Percentiles rank a stretch among this genome's conserved stretches.
Conservation (phyloP, 305 asterid genomes). For the Salvia sclarea region DNA sequence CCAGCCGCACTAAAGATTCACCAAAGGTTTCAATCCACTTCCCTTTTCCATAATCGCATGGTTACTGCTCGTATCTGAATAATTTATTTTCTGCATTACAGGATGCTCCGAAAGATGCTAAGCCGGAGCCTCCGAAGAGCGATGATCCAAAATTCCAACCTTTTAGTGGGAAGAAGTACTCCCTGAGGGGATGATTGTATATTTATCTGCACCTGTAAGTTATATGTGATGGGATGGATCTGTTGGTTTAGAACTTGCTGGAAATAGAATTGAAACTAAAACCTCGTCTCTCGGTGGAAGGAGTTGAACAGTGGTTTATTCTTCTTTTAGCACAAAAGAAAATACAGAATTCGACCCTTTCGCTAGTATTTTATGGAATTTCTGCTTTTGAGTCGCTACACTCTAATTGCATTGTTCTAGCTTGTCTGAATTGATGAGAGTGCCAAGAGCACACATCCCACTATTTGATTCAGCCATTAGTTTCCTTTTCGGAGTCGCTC, state of each 20-base stretch:
- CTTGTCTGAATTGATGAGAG: not conserved
- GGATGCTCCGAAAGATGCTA: slow-evolving; percentile 72
- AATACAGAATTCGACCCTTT: slow-evolving; percentile 2
- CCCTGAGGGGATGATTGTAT: slow-evolving; percentile 67
- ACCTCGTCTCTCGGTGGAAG: slow-evolving; percentile 2
- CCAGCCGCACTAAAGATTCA: slow-evolving; percentile 49
- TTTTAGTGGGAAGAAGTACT: slow-evolving; percentile 89
- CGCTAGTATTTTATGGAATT: not conserved
- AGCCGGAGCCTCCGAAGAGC: slow-evolving; percentile 65
- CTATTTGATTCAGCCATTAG: too few relatives aligned
- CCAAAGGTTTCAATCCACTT: slow-evolving; percentile 47
- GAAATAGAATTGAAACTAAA: slow-evolving; percentile 19
- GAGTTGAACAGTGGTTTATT: slow-evolving; percentile 29
- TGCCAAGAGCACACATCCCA: too few relatives aligned
- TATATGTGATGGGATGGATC: not conserved
- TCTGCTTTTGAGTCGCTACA: not conserved
- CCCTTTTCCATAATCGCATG: not conserved
- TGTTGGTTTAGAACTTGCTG: slow-evolving; percentile 24
- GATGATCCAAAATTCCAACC: slow-evolving; percentile 92
- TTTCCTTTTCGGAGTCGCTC: too few relatives aligned
- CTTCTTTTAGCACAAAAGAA: slow-evolving; percentile 16
- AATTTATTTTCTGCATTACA: slow-evolving; percentile 29
- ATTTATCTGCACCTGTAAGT: slow-evolving; percentile 25
- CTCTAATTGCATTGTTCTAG: not conserved
- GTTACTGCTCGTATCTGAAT: not conserved